These are phyloP conservation scores for Fraxinus baroniana DNA, from an alignment of 305 asterid species.

Conservation along the genomic window DNA sequence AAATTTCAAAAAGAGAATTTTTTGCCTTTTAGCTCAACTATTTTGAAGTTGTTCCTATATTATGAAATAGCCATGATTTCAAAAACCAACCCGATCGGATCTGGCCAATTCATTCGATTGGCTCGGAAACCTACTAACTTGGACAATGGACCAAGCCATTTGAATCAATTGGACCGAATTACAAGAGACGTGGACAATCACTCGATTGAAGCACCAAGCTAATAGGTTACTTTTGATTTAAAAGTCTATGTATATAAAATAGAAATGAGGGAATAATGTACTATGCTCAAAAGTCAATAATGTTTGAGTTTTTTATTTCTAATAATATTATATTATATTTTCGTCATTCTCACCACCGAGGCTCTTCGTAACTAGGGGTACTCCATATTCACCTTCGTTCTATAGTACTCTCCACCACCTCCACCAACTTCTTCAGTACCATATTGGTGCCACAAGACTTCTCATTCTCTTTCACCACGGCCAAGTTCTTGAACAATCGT, in stretches of 20 bases:
- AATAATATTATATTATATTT: too few relatives aligned
- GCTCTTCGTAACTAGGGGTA: constrained; percentile 58
- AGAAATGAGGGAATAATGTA: not conserved
- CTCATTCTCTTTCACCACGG: constrained; percentile 50
- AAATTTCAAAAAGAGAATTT: not conserved
- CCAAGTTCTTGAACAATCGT: constrained; percentile 35
- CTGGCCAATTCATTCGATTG: not conserved
- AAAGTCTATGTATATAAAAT: not conserved
- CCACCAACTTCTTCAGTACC: constrained; percentile 55
- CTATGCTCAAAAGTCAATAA: not conserved
- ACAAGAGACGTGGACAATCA: not conserved
- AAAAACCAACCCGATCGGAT: not conserved
- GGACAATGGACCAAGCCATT: not conserved
- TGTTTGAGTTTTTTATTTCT: too few relatives aligned
- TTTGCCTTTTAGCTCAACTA: not conserved
- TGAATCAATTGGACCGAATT: not conserved
- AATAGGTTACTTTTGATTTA: not conserved
- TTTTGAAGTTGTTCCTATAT: not conserved
- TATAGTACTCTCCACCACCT: constrained; percentile 33
- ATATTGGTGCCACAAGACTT: constrained; percentile 55
- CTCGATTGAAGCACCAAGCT: not conserved
- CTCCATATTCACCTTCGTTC: constrained; percentile 47
- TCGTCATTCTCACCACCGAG: constrained; percentile 44
- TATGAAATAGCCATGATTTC: not conserved
- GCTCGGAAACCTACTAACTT: not conserved